Evolutionary conservation across 2,329 filamentous ascomycete species (phyloP), one percentile per base, ranked within the genome.

Genomic region (Coniochaeta prunicola): DNA sequence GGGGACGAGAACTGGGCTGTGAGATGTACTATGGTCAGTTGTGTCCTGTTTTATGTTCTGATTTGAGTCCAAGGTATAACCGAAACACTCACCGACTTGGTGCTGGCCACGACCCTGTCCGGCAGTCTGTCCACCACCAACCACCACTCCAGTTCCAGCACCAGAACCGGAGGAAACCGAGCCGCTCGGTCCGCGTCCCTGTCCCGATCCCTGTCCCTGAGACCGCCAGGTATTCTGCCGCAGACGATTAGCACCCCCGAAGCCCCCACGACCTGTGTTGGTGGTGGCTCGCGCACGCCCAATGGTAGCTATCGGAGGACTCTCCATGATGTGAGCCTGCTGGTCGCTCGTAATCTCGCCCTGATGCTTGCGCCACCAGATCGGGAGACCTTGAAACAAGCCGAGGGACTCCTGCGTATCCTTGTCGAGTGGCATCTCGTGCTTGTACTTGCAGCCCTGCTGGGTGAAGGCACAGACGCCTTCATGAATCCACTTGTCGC

Each of bases 401-500:
- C 92, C 92, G 2, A 96, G 79, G 7, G 80, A 77, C 48, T 82
- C 75, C 65, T 96, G 83, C 1, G 85, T 89, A 0, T 78, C 75
- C 56, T 78, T 78, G 63, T 92, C 85, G 28, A 76, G 72, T 0
- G 92, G 92, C 89, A 96, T 96, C 70, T 94, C 90, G 70, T 96
- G 92, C 75, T 92, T 93, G 77, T 86, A 96, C 64, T 87, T 85
- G 76, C 92, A 96, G 0, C 92, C 92, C 68, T 92, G 87, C 70
- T 96, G 90, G 3, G 83, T 86, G 71, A 91, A 97, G 62, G 89
- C 89, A 70, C 92, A 97, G 48, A 90, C 85, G 21, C 91, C 92
- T 60, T 89, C 87, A 65, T 90, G 87, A 58, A 96, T 87, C 92
- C 92, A 97, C 72, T 93, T 91, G 60, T 91, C 90, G 73, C 92